Evolutionary conservation across 2,329 filamentous ascomycete species (phyloP), one percentile per base, ranked within the genome.

Genomic region (Berkeleyomyces basicola): DNA sequence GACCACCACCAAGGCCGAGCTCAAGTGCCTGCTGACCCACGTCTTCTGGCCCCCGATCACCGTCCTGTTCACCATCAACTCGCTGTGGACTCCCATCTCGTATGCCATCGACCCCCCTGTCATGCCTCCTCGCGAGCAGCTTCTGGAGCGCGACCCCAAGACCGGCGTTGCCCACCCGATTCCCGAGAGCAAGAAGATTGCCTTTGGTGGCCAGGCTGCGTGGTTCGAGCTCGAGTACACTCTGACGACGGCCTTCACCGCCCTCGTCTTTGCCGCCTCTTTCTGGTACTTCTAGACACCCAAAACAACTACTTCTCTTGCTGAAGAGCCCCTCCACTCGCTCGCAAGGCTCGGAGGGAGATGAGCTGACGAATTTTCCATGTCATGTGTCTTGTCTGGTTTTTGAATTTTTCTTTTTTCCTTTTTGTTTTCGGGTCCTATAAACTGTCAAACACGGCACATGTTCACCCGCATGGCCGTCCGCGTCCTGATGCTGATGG

Each of bases 11-110:
- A 71, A 71, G 66, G 72, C 74, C 7, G 71, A 76, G n/a, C 72
- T 82, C 14, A 68, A 79, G 58, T 77, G 76, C 66, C 72, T 85
- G 3, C 69, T 85, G 47, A 83, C 81, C 0, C 81, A 84, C 68
- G 80, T 80, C 10, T 80, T 79, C 71, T 85, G 82, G 82, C 81
- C 81, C 4, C 82, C 82, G 0, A 67, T 83, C 51, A 78, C 80
- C 0, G 83, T 81, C 71, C 67, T 82, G 51, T 79, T 80, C 68
- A 75, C 79, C 58, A 77, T 76, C 72, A 77, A 73, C 59, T 79
- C 79, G 0, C 72, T 81, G 36, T 83, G 80, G 79, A 81, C 77
- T 0, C 83, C 83, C 0, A 75, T 86, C 55, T 74, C 75, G 1
- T 86, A 86, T 68, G 80, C 81, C 33, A 78, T 85, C 61, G 79